Percentiles rank a stretch among this genome's conserved stretches.
These are phyloP conservation scores for Rhizopogon salebrosus DNA, from an alignment of 768 basidiomycete species.

Conservation along the genomic window DNA sequence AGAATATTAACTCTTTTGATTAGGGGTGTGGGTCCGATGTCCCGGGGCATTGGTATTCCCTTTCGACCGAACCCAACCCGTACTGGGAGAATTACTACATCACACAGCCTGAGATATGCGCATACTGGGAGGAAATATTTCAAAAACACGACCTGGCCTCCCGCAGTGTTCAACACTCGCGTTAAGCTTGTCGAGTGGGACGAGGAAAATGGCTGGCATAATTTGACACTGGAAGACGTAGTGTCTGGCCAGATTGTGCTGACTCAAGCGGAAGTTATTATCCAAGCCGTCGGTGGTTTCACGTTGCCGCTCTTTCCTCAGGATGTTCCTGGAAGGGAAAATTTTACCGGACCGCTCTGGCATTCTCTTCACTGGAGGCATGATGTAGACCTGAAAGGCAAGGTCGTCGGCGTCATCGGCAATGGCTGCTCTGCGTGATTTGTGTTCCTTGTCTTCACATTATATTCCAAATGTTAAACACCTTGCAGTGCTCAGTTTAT, in stretches of 20 bases:
- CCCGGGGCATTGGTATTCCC: constrained; percentile 49
- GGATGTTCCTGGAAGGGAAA: constrained; percentile 36
- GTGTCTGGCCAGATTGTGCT: constrained; percentile 30
- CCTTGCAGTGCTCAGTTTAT: constrained; percentile 51
- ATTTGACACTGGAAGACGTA: constrained; percentile 32
- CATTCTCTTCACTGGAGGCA: constrained; percentile 57
- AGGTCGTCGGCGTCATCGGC: constrained; percentile 56
- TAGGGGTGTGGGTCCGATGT: constrained; percentile 53
- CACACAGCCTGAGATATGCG: constrained; percentile 43
- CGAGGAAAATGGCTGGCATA: constrained; percentile 35
- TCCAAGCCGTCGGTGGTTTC: constrained; percentile 50
- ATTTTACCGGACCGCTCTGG: constrained; percentile 45
- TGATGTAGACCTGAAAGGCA: constrained; percentile 45
- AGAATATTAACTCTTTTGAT: not conserved
- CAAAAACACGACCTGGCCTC: constrained; percentile 35
- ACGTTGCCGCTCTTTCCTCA: constrained; percentile 40
- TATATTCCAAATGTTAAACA: constrained; percentile 2
- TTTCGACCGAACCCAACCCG: constrained; percentile 50
- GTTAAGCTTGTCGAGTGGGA: constrained; percentile 45
- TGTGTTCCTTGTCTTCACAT: constrained; percentile 7
- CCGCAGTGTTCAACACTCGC: constrained; percentile 35
- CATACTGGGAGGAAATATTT: constrained; percentile 46
- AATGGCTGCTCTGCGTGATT: constrained; percentile 58
- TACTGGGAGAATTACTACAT: constrained; percentile 45
- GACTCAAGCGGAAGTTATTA: constrained; percentile 39